Evolutionary conservation across 106 monocot species (phyloP), one percentile per base, ranked within the genome.

Genomic region (Allium fistulosum): DNA sequence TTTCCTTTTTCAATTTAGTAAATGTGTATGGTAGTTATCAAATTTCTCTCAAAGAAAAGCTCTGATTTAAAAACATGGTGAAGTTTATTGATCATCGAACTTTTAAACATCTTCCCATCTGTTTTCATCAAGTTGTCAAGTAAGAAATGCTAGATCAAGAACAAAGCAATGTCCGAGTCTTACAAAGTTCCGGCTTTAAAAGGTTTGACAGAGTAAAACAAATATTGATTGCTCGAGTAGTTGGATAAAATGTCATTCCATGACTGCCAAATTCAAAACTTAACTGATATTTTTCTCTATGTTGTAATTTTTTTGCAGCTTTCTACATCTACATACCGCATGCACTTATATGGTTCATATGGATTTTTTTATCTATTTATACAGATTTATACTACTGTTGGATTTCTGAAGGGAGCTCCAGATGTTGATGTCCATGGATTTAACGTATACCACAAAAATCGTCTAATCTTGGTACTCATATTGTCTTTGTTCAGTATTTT

Each of bases 401-500:
- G 94, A 61, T 94, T 87, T 75, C 17, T 85, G 7, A 51, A 85
- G 28, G 94, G 82, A 58, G 75, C 94, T 62, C 94, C 94, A 22
- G 65, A 79, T 28, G 53, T 94, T 48, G 76, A 83, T 77, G 78
- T 90, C 51, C 84, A 87, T 62, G 94, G 94, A 10, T 94, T 87
- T 72, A 90, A 90, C 79, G 78, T 94, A 6, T 94, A 94, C 63
- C 87, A 94, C 78, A 87, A 82, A 66, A 90, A 90, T 74, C 90
- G 94, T 17, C 83, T 94, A 51, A 90, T 94, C 68, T 61, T 86
- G 84, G 94, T 94, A 71, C 68, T 69, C 26, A 26, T 73, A 26
- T 26, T 67, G 9, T 7, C 14, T 67, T 50, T 65, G 0, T 49
- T 37, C 37, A 5, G 37, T 37, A 5, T 37, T 37, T 37, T 37